phyloP scores from a whole-genome alignment of 2,329 filamentous ascomycete species.

The Ramularia endophylla region DNA sequence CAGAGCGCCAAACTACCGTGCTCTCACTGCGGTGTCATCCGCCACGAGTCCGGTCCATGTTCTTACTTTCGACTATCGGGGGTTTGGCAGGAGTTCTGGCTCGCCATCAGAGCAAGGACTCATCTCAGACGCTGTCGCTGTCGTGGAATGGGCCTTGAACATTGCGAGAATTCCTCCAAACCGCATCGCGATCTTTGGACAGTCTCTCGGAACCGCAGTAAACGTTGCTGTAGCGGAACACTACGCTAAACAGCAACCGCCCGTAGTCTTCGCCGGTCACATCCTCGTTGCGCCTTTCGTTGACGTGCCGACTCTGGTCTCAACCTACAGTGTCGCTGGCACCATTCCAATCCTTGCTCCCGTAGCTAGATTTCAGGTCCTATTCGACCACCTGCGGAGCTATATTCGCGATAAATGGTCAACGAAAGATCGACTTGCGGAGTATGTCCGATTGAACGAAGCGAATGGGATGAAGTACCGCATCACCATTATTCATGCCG shows the following conservation, averaged over 20 bases:
- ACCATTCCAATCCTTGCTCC: conserved; percentile 51
- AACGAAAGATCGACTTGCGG: conserved; percentile 42
- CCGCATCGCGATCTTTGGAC: conserved; percentile 54
- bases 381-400: conserved; percentile 43
- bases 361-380: conserved; percentile 41
- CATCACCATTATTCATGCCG: conserved; percentile 46
- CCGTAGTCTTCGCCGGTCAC: conserved; percentile 48
- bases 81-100: conserved; percentile 52
- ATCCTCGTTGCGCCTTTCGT: conserved; percentile 54
- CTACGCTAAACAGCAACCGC: conserved; percentile 37
- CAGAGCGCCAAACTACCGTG: conserved; percentile 51
- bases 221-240: conserved; percentile 41
- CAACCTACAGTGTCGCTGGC: conserved; percentile 54
- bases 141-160: conserved; percentile 51
- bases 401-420: conserved; percentile 49
- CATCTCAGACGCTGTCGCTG: conserved; percentile 47
- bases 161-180: conserved; percentile 48
- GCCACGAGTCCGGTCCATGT: conserved; percentile 51
- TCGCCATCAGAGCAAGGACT: conserved; percentile 52
- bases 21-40: conserved; percentile 41
- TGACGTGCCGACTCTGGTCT: conserved; percentile 48
- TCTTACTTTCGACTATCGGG: conserved; percentile 56
- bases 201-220: conserved; percentile 55
- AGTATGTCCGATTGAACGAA: conserved; percentile 38
- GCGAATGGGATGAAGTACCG: conserved; percentile 34